phyloP scores from a whole-genome alignment of 192 early-diverging fungal species.

The Coemansia sp. region DNA sequence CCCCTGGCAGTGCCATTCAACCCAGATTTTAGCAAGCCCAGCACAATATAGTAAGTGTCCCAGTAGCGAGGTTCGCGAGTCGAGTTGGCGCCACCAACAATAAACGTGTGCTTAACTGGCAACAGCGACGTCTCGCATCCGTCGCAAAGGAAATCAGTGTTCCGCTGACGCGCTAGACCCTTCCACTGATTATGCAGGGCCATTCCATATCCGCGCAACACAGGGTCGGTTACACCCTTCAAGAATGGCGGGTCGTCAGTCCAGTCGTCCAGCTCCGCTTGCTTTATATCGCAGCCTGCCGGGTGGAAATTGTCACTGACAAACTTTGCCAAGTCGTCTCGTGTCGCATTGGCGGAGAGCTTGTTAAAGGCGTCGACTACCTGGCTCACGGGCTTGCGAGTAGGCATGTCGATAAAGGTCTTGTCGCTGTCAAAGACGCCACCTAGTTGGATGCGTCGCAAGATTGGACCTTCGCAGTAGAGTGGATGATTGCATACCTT shows the following conservation, averaged over 20 bases:
- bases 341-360: conserved; percentile 44
- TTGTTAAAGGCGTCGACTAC: conserved; percentile 57
- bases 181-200: conserved; percentile 67
- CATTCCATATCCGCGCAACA: conserved; percentile 58
- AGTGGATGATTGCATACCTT: conserved; percentile 62
- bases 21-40: conserved; percentile 63
- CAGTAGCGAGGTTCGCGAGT: conserved; percentile 77
- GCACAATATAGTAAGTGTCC: conserved; percentile 70
- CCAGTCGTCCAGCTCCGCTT: conserved; percentile 56
- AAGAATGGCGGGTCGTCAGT: conserved; percentile 58
- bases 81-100: conserved; percentile 63
- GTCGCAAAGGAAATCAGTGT: conserved; percentile 56
- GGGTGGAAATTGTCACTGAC: conserved; percentile 63
- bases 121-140: conserved; percentile 64
- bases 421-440: conserved; percentile 67
- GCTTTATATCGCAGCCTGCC: conserved; percentile 59
- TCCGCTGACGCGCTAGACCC: conserved; percentile 58
- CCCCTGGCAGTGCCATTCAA: conserved; percentile 60
- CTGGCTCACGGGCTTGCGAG: conserved; percentile 58
- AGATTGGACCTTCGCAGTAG: conserved; percentile 67
- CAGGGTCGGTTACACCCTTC: conserved; percentile 55
- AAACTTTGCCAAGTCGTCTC: conserved; percentile 54
- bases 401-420: conserved; percentile 75
- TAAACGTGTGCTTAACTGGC: conserved; percentile 59
- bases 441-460: conserved; percentile 62